Percentiles rank a stretch among this genome's conserved stretches.
phyloP scores from a whole-genome alignment of 1,284 basidiomycete species.

The Rhodotorula sp. region DNA sequence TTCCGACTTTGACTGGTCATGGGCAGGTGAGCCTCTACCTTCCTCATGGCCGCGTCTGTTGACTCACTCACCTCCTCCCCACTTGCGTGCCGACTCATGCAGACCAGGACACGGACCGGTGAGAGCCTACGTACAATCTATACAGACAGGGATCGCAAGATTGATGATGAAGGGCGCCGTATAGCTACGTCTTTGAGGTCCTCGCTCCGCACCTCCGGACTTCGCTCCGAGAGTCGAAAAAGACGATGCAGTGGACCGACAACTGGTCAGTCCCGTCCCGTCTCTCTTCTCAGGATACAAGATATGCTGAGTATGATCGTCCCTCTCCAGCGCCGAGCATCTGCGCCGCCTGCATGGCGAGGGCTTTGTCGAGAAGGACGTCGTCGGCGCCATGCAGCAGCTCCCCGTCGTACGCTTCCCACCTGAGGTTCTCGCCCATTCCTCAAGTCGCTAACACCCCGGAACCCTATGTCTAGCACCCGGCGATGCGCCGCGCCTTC shows the following conservation, averaged over 20 bases:
- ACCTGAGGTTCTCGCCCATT: not conserved
- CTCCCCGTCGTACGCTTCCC: conserved; percentile 76
- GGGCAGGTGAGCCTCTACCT: conserved; percentile 22
- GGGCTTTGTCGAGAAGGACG: conserved; percentile 69
- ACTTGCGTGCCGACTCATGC: conserved; percentile 42
- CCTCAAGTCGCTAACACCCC: not conserved
- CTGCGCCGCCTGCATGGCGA: conserved; percentile 63
- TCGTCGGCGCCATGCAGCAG: conserved; percentile 70
- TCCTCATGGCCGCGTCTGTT: no score
- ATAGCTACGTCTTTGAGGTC: conserved; percentile 83
- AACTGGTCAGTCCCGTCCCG: conserved; percentile 66
- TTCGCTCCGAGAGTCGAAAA: conserved; percentile 71
- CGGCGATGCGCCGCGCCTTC: conserved; percentile 90
- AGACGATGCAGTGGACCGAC: conserved; percentile 83
- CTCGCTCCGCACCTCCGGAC: conserved; percentile 79
- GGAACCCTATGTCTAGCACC: conserved; percentile 64
- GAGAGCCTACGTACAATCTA: not conserved
- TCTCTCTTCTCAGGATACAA: not conserved
- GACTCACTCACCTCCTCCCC: not conserved
- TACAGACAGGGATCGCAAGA: rapidly evolving
- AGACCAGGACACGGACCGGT: conserved; percentile 92
- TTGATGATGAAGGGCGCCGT: not conserved
- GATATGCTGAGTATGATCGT: not conserved
- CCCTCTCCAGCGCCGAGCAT: conserved; percentile 38
- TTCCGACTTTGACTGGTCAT: conserved; percentile 92